Conservation (phyloP, 1,284 basidiomycete species). For the Leccinum huronense region DNA sequence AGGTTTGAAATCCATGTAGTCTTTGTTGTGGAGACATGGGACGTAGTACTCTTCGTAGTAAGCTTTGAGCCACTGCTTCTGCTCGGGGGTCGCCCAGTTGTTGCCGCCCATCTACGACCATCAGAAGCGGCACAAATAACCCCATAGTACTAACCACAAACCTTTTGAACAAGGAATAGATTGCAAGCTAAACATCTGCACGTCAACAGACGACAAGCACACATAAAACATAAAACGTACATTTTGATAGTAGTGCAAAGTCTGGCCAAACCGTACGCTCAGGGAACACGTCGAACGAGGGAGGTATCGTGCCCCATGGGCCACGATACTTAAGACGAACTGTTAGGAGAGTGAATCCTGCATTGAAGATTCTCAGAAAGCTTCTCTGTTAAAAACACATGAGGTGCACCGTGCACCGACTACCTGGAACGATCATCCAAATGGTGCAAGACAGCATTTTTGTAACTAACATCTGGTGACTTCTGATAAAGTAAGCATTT, state of each 20-base stretch:
- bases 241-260: not conserved
- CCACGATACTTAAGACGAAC: not conserved
- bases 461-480: not conserved
- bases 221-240: not conserved
- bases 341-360: not conserved
- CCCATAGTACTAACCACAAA: not conserved
- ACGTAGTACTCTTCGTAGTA: not conserved
- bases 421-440: not conserved
- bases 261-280: too few species aligned
- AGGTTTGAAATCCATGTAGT: not conserved
- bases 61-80: not conserved
- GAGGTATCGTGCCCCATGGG: not conserved
- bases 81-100: not conserved
- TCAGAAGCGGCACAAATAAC: not conserved
- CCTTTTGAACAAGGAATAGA: not conserved
- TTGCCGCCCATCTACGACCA: not conserved
- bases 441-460: not conserved
- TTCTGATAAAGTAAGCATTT: not conserved
- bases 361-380: not conserved
- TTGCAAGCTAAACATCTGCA: not conserved
- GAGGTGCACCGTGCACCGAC: not conserved
- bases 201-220: not conserved
- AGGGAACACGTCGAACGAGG: not conserved
- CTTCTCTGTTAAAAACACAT: not conserved
- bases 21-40: not conserved